Conservation (phyloP, 768 basidiomycete genomes). For the Amanita fuliginea region DNA sequence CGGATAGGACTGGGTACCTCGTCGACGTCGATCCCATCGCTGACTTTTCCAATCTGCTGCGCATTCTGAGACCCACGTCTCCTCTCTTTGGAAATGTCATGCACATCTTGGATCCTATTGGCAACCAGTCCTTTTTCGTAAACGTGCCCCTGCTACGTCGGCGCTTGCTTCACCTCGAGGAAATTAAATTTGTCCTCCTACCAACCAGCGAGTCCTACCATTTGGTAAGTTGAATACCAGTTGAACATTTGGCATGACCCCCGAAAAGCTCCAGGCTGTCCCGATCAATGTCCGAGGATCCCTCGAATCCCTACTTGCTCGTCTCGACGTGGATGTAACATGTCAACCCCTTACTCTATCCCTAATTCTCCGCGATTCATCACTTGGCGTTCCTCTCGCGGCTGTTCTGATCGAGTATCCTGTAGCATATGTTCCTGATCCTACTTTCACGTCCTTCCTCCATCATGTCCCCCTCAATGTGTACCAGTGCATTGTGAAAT, state of each 20-base stretch:
- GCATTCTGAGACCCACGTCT: slow-evolving; percentile 23
- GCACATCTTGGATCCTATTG: slow-evolving; percentile 33
- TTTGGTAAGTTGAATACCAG: slow-evolving; percentile 7
- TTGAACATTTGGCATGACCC: not conserved
- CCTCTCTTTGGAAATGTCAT: slow-evolving; percentile 27
- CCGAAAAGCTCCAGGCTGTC: not conserved
- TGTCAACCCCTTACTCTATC: slow-evolving; percentile 9
- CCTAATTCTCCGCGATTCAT: slow-evolving; percentile 17
- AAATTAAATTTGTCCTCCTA: not conserved
- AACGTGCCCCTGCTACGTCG: slow-evolving; percentile 21
- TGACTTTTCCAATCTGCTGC: slow-evolving; percentile 25
- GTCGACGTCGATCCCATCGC: slow-evolving; percentile 32
- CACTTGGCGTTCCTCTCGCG: slow-evolving; percentile 38
- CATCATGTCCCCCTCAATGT: slow-evolving; percentile 35
- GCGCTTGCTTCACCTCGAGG: slow-evolving; percentile 6
- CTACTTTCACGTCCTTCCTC: slow-evolving; percentile 27
- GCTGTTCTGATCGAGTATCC: slow-evolving; percentile 53
- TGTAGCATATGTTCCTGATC: slow-evolving; percentile 33
- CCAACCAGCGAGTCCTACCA: not conserved
- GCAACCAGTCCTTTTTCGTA: slow-evolving; percentile 46
- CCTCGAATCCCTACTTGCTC: not conserved
- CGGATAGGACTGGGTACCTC: slow-evolving; percentile 34
- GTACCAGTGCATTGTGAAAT: slow-evolving; percentile 29
- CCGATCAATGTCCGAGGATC: not conserved
- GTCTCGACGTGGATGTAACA: not conserved